These are phyloP conservation scores for Sporothrix schenckii DNA, from an alignment of 2,329 filamentous ascomycete genomes.

Conservation along the genomic window DNA sequence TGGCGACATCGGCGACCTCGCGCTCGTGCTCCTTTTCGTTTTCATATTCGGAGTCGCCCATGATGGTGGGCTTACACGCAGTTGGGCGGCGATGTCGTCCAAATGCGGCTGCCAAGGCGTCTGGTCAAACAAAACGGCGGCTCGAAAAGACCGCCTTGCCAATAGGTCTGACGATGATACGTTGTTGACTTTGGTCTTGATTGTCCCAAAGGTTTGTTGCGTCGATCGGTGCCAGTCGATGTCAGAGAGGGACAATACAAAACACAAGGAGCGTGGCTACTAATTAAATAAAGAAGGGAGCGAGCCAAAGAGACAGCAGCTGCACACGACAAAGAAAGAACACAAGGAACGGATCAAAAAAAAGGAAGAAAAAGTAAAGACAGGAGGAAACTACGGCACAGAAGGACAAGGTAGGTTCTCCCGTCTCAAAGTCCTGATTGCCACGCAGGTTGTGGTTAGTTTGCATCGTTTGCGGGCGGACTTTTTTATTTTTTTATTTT, in stretches of 20 bases:
- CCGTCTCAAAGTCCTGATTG: slow-evolving; percentile 24
- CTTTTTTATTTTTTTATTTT: slow-evolving; percentile 13
- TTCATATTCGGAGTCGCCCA: slow-evolving; percentile 32
- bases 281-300: background rate
- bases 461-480: background rate
- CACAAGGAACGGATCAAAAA: background rate
- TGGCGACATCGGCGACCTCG: slow-evolving; percentile 33
- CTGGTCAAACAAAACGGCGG: background rate
- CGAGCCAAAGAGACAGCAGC: background rate
- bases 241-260: background rate
- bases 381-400: background rate
- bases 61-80: slow-evolving; percentile 7
- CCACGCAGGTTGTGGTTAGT: slow-evolving; percentile 13
- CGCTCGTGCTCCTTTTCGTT: slow-evolving; percentile 35
- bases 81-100: background rate
- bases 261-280: background rate
- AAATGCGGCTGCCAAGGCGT: slow-evolving; percentile 13
- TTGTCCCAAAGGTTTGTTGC: background rate
- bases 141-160: slow-evolving; percentile 8
- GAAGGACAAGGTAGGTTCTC: background rate
- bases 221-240: background rate
- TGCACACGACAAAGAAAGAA: background rate
- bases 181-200: too few relatives aligned
- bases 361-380: background rate
- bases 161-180: background rate